phyloP scores from a whole-genome alignment of 1,139 yeast genomes.

The Groenewaldozyma auringiensis region DNA sequence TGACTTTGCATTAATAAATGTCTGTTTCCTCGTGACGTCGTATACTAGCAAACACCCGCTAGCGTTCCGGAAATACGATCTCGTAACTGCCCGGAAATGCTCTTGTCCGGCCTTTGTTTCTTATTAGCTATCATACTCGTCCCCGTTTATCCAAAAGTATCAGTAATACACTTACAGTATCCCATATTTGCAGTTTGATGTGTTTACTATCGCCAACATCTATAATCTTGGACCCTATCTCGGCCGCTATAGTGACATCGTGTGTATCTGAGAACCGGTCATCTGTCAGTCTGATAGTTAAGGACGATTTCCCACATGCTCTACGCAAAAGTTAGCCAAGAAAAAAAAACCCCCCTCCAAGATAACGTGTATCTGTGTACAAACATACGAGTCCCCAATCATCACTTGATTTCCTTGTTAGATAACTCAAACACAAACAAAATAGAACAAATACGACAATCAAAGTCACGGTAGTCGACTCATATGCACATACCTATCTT shows the following conservation, averaged over 20 bases:
- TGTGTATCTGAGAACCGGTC: constrained; percentile 31
- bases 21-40: constrained; percentile 72
- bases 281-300: constrained; percentile 32
- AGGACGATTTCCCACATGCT: constrained; percentile 33
- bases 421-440: not conserved
- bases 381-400: constrained; percentile 23
- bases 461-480: no score
- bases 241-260: constrained; percentile 35
- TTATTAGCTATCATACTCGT: not conserved
- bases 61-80: constrained; percentile 75
- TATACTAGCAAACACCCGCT: constrained; percentile 79
- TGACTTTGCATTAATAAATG: constrained; percentile 27
- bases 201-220: constrained; percentile 24
- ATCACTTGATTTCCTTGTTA: constrained; percentile 14
- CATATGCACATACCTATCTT: constrained; percentile 18
- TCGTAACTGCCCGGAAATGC: constrained; percentile 85
- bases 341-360: not conserved
- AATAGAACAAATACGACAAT: not conserved
- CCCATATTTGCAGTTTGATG: constrained; percentile 35
- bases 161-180: constrained; percentile 84
- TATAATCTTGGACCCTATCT: constrained; percentile 32
- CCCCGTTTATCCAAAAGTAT: not conserved
- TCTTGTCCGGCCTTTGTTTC: constrained; percentile 70
- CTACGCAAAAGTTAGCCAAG: no score
- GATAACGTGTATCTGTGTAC: not conserved